Conservation (phyloP, 768 basidiomycete species). For the Pleurotus sapidus region DNA sequence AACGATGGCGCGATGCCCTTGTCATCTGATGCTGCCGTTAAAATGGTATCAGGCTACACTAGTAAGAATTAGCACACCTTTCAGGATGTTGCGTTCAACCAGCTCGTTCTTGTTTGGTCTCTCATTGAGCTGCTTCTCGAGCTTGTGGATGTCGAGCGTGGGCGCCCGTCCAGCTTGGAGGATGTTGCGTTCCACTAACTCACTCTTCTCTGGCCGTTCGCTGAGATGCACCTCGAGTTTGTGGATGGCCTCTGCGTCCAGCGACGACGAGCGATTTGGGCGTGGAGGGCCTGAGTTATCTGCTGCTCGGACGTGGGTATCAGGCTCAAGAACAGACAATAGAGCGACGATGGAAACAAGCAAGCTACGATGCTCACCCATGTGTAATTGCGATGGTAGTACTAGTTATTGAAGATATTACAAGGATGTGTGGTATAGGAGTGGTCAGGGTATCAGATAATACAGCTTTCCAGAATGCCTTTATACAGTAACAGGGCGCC, state of each 20-base stretch:
- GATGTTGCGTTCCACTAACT: conserved; percentile 67
- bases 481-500: conserved; percentile 1
- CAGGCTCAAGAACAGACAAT: not conserved
- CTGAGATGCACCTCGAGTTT: conserved; percentile 54
- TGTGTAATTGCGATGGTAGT: not conserved
- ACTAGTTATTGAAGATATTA: too few species aligned
- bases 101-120: conserved; percentile 60
- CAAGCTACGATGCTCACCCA: not conserved
- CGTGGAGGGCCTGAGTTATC: not conserved
- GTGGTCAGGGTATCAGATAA: conserved; percentile 4
- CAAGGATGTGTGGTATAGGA: not conserved
- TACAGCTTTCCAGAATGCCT: not conserved
- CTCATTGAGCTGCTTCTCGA: conserved; percentile 52
- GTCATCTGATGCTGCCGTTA: conserved; percentile 40
- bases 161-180: conserved; percentile 45
- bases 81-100: conserved; percentile 68
- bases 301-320: not conserved
- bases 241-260: conserved; percentile 26
- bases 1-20: conserved; percentile 57
- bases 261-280: conserved; percentile 9
- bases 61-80: conserved; percentile 33
- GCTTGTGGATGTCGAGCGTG: conserved; percentile 27
- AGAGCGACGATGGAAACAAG: not conserved
- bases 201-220: conserved; percentile 54
- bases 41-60: not conserved